A percentile compares a stretch with the other conserved stretches of the same genome.
These are phyloP conservation scores for Monosporozyma servazzii DNA, from an alignment of 805 yeast species.

Conservation along the genomic window DNA sequence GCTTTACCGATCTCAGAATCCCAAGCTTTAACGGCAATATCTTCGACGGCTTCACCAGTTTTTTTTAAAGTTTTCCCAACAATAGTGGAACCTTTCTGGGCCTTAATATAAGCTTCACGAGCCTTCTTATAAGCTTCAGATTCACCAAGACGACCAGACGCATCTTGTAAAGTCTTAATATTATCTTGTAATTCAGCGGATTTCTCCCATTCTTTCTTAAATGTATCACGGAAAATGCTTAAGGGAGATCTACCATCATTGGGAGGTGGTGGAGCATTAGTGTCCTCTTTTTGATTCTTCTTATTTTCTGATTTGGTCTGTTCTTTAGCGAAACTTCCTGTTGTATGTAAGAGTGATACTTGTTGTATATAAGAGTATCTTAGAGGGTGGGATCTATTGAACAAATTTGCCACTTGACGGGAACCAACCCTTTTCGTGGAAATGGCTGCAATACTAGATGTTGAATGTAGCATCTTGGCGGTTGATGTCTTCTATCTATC, in stretches of 20 bases:
- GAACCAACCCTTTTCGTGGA: neutral
- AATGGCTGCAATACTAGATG: neutral
- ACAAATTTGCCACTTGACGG: neutral
- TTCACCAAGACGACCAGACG: constrained; percentile 88
- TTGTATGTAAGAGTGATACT: neutral
- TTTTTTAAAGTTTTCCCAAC: constrained; percentile 66
- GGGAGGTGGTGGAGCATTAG: neutral
- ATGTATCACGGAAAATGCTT: constrained; percentile 88
- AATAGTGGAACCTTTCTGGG: constrained; percentile 64
- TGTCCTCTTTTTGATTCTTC: neutral
- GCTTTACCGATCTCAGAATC: constrained; percentile 86
- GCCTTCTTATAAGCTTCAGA: constrained; percentile 90
- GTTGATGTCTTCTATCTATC: neutral
- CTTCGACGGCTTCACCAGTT: constrained; percentile 92
- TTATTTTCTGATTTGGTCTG: neutral
- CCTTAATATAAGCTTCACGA: constrained; percentile 80
- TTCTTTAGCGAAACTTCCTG: neutral
- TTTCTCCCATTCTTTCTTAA: constrained; percentile 84
- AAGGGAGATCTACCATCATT: constrained; percentile 46
- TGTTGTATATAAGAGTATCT: neutral
- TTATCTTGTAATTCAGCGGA: constrained; percentile 82
- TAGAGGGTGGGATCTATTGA: neutral
- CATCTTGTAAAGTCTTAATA: constrained; percentile 90
- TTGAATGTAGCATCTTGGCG: neutral
- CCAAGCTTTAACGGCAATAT: constrained; percentile 88